A percentile compares a stretch with the other conserved stretches of the same genome.
Evolutionary conservation across 192 early-diverging fungal species (phyloP).

Genomic region (Backusella luteola): DNA sequence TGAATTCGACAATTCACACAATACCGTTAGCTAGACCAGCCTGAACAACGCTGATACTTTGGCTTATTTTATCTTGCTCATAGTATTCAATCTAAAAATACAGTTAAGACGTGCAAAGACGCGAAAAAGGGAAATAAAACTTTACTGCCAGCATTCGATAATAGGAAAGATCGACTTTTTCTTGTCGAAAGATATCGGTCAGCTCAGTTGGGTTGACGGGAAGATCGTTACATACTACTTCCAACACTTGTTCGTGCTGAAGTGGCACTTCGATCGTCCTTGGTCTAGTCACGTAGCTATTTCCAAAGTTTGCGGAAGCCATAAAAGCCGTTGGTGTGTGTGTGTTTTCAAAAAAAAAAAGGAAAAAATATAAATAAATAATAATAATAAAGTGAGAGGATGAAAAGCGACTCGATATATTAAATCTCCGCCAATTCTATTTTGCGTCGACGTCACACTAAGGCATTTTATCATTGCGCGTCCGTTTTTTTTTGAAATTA

Average conservation of each 20-base stretch:
- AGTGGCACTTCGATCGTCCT: slow-evolving; percentile 43
- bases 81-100: slow-evolving; percentile 66
- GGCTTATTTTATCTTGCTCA: slow-evolving; percentile 58
- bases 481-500: slow-evolving; percentile 9
- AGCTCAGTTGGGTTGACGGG: slow-evolving; percentile 35
- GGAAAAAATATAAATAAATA: background rate
- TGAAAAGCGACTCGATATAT: background rate
- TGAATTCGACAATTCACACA: background rate
- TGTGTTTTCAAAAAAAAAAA: background rate
- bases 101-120: background rate
- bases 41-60: slow-evolving; percentile 55
- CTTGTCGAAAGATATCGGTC: slow-evolving; percentile 36
- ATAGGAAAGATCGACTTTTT: slow-evolving; percentile 32
- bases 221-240: slow-evolving; percentile 39
- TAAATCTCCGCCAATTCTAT: background rate
- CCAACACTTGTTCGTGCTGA: slow-evolving; percentile 41
- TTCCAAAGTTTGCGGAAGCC: slow-evolving; percentile 21
- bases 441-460: background rate
- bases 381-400: background rate
- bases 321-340: background rate
- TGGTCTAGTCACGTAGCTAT: slow-evolving; percentile 20
- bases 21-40: slow-evolving; percentile 52
- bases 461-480: background rate
- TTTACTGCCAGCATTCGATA: slow-evolving; percentile 37
- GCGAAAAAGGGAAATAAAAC: too few species aligned